Percentiles rank a stretch among this genome's conserved stretches.
Conservation (phyloP, 2,329 filamentous ascomycete genomes). For the Pseudogymnoascus sp. region DNA sequence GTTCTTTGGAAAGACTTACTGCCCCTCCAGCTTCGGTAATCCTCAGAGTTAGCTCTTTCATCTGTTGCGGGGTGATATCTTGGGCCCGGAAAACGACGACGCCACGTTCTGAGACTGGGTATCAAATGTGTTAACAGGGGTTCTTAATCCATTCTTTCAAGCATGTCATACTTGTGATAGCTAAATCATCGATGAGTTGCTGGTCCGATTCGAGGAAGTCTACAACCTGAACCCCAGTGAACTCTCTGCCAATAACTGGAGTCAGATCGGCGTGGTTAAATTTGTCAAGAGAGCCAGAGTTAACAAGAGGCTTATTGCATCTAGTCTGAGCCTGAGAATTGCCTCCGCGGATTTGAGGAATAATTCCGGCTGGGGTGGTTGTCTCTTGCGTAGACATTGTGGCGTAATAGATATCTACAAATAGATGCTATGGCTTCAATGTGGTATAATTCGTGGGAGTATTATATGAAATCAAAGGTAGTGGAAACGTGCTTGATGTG, state of each 20-base stretch:
- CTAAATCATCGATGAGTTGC: conserved; percentile 55
- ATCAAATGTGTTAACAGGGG: not conserved
- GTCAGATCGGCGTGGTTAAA: conserved; percentile 19
- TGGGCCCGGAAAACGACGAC: conserved; percentile 46
- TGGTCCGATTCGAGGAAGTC: conserved; percentile 51
- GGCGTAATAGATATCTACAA: not conserved
- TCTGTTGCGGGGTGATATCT: conserved; percentile 37
- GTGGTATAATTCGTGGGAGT: not conserved
- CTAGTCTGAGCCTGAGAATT: conserved; percentile 11
- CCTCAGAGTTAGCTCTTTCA: conserved; percentile 39
- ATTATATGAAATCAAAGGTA: not conserved
- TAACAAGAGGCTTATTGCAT: conserved; percentile 19
- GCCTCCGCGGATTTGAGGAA: conserved; percentile 3
- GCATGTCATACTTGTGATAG: conserved; percentile 30
- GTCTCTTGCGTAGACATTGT: not conserved
- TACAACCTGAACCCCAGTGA: conserved; percentile 47
- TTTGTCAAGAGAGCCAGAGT: conserved; percentile 22
- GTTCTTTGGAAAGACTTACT: conserved; percentile 18
- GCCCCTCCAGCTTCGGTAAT: conserved; percentile 39
- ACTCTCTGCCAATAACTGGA: conserved; percentile 45
- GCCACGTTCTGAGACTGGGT: conserved; percentile 38
- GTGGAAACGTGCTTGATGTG: not conserved
- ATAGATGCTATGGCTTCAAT: not conserved
- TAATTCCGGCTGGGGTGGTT: not conserved
- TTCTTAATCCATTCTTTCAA: not conserved